Evolutionary conservation across 345 rosid genomes (phyloP), one percentile per base, ranked within the genome.

Genomic region (Streptanthus diversifolius): DNA sequence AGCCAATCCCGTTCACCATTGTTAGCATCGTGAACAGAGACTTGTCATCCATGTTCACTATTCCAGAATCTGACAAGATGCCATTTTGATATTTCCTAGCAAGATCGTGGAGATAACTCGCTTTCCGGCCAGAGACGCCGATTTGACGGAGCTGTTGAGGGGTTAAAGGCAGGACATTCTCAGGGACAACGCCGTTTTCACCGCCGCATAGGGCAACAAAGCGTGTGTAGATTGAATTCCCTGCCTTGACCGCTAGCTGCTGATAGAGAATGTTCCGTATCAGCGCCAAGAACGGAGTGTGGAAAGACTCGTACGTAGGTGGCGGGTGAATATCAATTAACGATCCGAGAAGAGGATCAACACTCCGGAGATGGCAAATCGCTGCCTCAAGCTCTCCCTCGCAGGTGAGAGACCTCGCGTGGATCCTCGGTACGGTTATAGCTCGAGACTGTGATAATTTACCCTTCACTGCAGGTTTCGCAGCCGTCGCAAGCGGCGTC

Each of bases 1-100:
- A 90, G 3, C 99, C 99, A 25, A 95, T 95, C 48, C 98, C 99
- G 55, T 92, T 92, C 33, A 95, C 99, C 98, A 95, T 95, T 0
- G 99, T 95, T 35, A 95, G 84, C 99, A 95, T 95, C 7, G 97
- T 90, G 56, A 90, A 95, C 12, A 95, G 85, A 37, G 99, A 95
- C 56, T 87, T 95, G 70, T 95, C 99, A 64, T 95, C 98, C 98
- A 95, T 90, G 71, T 81, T 83, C 70, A 95, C 85, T 43, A 92
- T 90, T 9, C 92, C 75, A 3, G 88, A 30, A 70, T 95, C 99
- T 0, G 98, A 95, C 58, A 95, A 70, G 48, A 95, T 90, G 61
- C 97, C 93, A 14, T 85, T 91, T 68, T 85, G 93, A 71, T 90
- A 95, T 78, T 95, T 95, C 63, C 99, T 86, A 0, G 96, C 93